Base-by-base conservation (phyloP, 768 basidiomycete species). In the Tulasnella sp. region DNA sequence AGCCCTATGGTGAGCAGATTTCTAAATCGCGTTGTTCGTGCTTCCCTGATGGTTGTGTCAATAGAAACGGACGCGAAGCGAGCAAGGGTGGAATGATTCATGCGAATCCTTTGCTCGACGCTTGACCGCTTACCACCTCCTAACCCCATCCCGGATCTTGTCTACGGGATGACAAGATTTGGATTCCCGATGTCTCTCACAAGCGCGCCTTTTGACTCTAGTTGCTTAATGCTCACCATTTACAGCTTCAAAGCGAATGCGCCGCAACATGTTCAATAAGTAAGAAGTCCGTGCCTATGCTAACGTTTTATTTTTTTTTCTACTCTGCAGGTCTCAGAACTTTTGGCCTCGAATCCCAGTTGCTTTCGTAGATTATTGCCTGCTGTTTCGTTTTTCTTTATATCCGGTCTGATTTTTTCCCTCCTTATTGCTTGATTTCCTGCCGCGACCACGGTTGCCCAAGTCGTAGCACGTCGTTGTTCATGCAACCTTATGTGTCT, bases 321-420 rank as follows among this genome's bases (percentile, higher is more conserved):
- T 42, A 44, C 24, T 7, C 8, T 38, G 36, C 71, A 73, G 36
- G 40, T 34, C n/a, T 72, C 71, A 72, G 19, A 72, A 18, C 18
- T 18, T 73, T n/a, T 42, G 36, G 27, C 27, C 21, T 73, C 44
- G 44, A 18, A 14, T 74, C 40, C 19, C 38, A 36, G 31, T 74
- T 31, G 40, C 73, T 74, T 39, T 74, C 40, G 73, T 74, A 42
- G 21, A 42, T 74, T 74, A 42, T 74, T 40, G 38, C 73, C 38
- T 40, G 19, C 21, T 40, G 73, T 38, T 74, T 40, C 73, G 71
- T 73, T 74, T n/a, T 74, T 74, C 46, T 19, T 74, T 68, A 68
- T 77, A 24, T 27, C 10, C n/a, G 38, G 44, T 44, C 44, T 4
- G 1, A 44, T 16, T 44, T 44, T 44, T 44, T 18, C 16, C 44